A percentile compares a stretch with the other conserved stretches of the same genome.
These are phyloP conservation scores for Cryphonectria nitschkei DNA, from an alignment of 2,329 filamentous ascomycete species.

Conservation along the genomic window DNA sequence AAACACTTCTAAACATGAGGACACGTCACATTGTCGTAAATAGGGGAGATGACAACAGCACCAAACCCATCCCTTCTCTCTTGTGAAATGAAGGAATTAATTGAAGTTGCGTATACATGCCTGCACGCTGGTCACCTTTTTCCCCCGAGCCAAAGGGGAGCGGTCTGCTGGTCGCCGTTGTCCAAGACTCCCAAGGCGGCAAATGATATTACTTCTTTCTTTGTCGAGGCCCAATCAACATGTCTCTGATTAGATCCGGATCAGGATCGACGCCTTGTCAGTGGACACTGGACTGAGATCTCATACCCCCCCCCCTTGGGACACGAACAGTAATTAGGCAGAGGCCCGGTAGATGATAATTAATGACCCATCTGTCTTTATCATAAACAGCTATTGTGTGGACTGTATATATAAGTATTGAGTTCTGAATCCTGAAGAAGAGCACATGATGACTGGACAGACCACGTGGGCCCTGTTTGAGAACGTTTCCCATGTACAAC, in stretches of 20 bases:
- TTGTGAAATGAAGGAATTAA: neutral
- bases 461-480: neutral
- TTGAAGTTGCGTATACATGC: neutral
- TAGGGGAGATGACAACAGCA: constrained; percentile 10
- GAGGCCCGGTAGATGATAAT: neutral
- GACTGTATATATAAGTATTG: neutral
- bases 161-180: constrained; percentile 8
- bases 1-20: neutral
- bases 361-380: neutral
- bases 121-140: constrained; percentile 10
- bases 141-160: neutral
- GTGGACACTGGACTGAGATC: neutral
- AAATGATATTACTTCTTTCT: neutral
- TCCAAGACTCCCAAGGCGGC: constrained; percentile 11
- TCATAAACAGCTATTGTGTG: neutral
- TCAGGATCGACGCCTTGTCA: neutral
- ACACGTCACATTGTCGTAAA: neutral
- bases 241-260: constrained; percentile 1
- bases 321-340: neutral
- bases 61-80: neutral
- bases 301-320: neutral
- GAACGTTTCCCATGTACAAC: neutral
- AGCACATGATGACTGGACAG: neutral
- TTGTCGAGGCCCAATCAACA: constrained; percentile 13
- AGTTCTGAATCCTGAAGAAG: neutral